Percentiles rank a stretch among this genome's conserved stretches.
Conservation (phyloP, 306 rosid species). For the Casuarina cunninghamiana region DNA sequence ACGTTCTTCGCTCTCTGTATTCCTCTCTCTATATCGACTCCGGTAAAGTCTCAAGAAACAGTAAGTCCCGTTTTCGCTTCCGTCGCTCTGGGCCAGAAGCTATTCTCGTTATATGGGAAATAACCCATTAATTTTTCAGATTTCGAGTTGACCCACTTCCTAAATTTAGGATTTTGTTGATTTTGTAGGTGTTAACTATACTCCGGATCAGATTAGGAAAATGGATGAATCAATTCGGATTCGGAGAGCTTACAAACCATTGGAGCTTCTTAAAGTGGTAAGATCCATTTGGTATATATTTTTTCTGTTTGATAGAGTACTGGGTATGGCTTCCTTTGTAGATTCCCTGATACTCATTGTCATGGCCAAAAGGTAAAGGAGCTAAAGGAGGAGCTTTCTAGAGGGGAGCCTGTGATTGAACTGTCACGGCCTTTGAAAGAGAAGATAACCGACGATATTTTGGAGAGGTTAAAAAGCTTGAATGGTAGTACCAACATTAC, state of each 20-base stretch:
- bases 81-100: not conserved
- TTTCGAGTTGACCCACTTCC: not conserved
- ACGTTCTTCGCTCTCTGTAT: constrained; percentile 81
- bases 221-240: constrained; percentile 83
- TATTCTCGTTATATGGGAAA: not conserved
- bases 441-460: constrained; percentile 63
- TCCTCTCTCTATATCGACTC: constrained; percentile 85
- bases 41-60: constrained; percentile 52
- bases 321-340: constrained; percentile 1
- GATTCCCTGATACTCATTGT: constrained; percentile 21
- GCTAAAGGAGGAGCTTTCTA: constrained; percentile 57
- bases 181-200: constrained; percentile 64
- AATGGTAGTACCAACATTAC: constrained; percentile 42
- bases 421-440: constrained; percentile 70
- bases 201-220: constrained; percentile 82
- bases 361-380: constrained; percentile 58
- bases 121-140: not conserved
- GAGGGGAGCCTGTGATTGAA: constrained; percentile 40
- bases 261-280: constrained; percentile 77
- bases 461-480: constrained; percentile 59
- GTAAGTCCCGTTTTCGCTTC: constrained; percentile 39
- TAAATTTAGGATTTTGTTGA: constrained; percentile 8
- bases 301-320: not conserved
- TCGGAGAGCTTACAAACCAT: constrained; percentile 66
- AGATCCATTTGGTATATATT: constrained; percentile 10